A percentile compares a stretch with the other conserved stretches of the same genome.
Conservation (phyloP, 129 eudicot species). For the Flaveria robusta region DNA sequence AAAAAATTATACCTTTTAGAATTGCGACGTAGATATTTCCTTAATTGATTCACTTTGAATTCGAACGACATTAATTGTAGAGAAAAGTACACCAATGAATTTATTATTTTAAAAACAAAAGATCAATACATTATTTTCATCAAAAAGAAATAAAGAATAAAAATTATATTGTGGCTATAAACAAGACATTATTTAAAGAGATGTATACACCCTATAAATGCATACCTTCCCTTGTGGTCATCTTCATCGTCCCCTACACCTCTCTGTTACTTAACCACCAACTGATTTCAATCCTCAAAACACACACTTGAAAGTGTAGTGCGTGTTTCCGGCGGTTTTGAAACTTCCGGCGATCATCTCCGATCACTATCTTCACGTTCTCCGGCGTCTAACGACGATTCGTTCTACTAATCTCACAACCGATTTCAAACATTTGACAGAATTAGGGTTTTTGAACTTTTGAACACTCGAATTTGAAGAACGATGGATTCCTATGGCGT, state of each 20-base stretch:
- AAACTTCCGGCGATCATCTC: background rate
- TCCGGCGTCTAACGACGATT: background rate
- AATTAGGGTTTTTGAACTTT: background rate
- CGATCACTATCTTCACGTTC: background rate
- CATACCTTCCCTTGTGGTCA: background rate
- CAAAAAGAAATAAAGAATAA: background rate
- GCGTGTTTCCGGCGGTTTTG: background rate
- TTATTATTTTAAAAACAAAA: background rate
- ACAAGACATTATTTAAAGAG: background rate
- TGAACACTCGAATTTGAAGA: background rate
- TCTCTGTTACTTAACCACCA: background rate
- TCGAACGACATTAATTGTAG: background rate
- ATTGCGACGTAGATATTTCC: background rate
- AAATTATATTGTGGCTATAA: background rate
- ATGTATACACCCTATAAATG: constrained; percentile 3
- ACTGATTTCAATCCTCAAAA: background rate
- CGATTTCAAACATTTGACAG: background rate
- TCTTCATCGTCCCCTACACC: background rate
- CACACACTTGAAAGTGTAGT: background rate
- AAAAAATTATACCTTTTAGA: background rate
- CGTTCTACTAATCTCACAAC: background rate
- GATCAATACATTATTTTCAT: background rate
- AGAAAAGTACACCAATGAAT: background rate
- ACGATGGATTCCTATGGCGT: constrained; percentile 11
- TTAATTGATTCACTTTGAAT: background rate